Evolutionary conservation across 1,139 yeast genomes (phyloP).

Genomic region (Scheffersomyces segobiensis): DNA sequence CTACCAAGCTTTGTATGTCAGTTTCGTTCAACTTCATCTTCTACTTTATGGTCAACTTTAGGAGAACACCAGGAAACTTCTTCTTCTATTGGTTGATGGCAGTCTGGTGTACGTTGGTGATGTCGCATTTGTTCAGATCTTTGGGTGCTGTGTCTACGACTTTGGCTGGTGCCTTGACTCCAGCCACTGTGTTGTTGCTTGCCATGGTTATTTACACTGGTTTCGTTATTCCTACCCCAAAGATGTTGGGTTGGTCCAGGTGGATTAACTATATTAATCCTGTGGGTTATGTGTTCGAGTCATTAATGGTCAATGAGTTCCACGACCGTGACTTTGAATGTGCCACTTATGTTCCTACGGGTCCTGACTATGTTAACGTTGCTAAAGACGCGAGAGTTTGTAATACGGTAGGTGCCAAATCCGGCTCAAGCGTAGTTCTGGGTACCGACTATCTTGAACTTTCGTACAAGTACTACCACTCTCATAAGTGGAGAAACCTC

Average conservation of each 20-base stretch:
- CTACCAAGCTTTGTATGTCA: conserved; percentile 57
- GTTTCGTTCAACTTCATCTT: conserved; percentile 59
- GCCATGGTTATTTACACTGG: conserved; percentile 74
- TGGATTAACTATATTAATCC: conserved; percentile 81
- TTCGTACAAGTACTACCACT: conserved; percentile 49
- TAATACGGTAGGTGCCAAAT: conserved; percentile 58
- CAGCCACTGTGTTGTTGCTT: conserved; percentile 62
- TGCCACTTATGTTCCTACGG: conserved; percentile 53
- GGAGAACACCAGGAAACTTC: conserved; percentile 67
- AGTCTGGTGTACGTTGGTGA: conserved; percentile 54
- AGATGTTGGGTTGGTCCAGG: conserved; percentile 75
- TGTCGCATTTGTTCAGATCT: conserved; percentile 74
- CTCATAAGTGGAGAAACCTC: conserved; percentile 81
- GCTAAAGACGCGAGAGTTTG: conserved; percentile 52
- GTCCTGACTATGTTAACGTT: conserved; percentile 42
- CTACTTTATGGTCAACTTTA: conserved; percentile 69
- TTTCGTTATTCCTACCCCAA: conserved; percentile 65
- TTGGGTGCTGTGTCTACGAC: conserved; percentile 66
- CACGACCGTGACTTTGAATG: conserved; percentile 42
- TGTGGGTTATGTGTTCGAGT: conserved; percentile 66
- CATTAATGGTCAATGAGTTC: conserved; percentile 65
- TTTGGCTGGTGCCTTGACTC: conserved; percentile 69
- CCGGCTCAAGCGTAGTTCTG: conserved; percentile 54
- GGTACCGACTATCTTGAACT: conserved; percentile 58
- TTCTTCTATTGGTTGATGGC: conserved; percentile 63